phyloP scores from a whole-genome alignment of 2,329 filamentous ascomycete species.

The Diaporthe australafricana region DNA sequence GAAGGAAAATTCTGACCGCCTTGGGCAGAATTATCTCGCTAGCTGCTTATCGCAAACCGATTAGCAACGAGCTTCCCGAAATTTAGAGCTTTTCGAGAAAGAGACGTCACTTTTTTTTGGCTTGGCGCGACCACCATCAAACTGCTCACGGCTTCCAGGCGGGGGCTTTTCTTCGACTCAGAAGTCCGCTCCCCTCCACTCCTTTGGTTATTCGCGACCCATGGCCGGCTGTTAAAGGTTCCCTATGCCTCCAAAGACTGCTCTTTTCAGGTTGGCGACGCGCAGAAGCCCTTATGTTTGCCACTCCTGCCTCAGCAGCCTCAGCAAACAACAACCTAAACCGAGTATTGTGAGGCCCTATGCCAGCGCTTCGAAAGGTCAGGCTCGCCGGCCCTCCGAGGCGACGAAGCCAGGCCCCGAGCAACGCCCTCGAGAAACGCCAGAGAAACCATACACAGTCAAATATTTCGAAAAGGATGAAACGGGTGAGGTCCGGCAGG shows the following conservation, averaged over 20 bases:
- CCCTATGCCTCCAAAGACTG: slow-evolving; percentile 36
- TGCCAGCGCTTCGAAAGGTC: slow-evolving; percentile 14
- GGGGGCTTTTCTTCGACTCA: background rate
- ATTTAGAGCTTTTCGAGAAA: background rate
- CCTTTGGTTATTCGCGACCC: background rate
- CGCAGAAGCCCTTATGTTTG: slow-evolving; percentile 35
- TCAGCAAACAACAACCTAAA: slow-evolving; percentile 11
- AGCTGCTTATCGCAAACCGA: slow-evolving; percentile 28
- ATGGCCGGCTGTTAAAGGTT: slow-evolving; percentile 11
- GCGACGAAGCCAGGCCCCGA: background rate
- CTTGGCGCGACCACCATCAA: background rate
- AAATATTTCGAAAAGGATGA: slow-evolving; percentile 36
- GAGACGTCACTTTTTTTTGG: slow-evolving; percentile 19
- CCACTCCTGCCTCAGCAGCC: slow-evolving; percentile 31
- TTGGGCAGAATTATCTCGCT: slow-evolving; percentile 14
- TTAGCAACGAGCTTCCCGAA: slow-evolving; percentile 3
- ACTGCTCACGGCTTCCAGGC: background rate
- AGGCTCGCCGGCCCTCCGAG: background rate
- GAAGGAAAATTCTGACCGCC: slow-evolving; percentile 45
- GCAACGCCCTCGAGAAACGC: background rate
- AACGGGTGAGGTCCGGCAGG: slow-evolving; percentile 26
- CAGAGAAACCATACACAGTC: slow-evolving; percentile 5
- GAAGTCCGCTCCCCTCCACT: background rate
- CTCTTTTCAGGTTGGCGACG: slow-evolving; percentile 34
- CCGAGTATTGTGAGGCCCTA: slow-evolving; percentile 25